These are phyloP conservation scores for Mycena alexandri DNA, from an alignment of 768 basidiomycete species.

Conservation along the genomic window DNA sequence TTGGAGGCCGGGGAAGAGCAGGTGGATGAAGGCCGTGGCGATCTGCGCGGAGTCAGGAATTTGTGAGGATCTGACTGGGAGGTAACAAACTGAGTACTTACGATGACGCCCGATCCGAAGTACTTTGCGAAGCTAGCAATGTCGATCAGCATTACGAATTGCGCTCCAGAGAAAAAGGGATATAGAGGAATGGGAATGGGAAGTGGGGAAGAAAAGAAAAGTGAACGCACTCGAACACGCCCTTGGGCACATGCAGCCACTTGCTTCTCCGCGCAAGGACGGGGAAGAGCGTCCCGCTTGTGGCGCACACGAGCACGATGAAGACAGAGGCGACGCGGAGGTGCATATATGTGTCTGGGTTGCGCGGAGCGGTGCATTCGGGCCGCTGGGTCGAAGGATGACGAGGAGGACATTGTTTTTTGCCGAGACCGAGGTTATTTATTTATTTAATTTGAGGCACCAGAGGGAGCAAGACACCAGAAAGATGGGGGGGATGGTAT, in stretches of 20 bases:
- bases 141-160: too few species aligned
- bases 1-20: constrained; percentile 80
- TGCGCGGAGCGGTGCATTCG: constrained; percentile 57
- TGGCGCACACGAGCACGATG: constrained; percentile 62
- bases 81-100: constrained; percentile 49
- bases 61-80: background rate
- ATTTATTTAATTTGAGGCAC: too few species aligned
- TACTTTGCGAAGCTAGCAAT: constrained; percentile 82
- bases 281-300: constrained; percentile 66
- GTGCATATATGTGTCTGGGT: constrained; percentile 51
- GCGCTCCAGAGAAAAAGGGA: too few species aligned
- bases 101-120: constrained; percentile 93
- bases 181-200: background rate
- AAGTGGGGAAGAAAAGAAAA: background rate
- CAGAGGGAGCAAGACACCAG: too few species aligned
- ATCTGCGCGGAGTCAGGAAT: constrained; percentile 59
- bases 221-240: constrained; percentile 63
- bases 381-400: constrained; percentile 24
- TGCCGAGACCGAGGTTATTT: too few species aligned
- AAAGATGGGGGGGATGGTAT: too few species aligned
- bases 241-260: constrained; percentile 55
- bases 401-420: background rate
- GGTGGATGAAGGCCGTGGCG: constrained; percentile 91
- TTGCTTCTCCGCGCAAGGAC: constrained; percentile 58
- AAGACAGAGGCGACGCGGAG: constrained; percentile 70